Evolutionary conservation across 148 eudicot genomes (phyloP).

Genomic region (Chenopodium quinoa): DNA sequence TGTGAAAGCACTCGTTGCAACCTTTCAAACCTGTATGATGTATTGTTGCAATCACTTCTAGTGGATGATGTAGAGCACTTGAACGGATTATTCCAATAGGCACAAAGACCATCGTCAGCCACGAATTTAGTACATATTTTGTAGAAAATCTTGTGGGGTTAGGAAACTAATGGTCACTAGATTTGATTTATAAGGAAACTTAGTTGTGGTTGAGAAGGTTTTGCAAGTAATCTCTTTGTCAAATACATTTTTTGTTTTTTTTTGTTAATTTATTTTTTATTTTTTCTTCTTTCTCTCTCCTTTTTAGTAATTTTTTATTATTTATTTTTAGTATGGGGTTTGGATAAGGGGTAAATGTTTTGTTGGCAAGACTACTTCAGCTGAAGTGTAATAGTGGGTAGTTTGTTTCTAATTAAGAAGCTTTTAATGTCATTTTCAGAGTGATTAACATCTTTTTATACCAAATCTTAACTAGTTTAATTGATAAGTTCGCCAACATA

Average conservation of each 20-base stretch:
- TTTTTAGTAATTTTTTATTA: not conserved
- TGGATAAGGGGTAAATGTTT: not conserved
- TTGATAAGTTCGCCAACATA: slow-evolving; percentile 7
- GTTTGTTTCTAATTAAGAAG: not conserved
- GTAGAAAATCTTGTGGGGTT: slow-evolving; percentile 4
- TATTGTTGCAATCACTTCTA: not conserved
- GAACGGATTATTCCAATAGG: not conserved
- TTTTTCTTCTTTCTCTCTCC: not conserved
- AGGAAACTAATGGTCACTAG: not conserved
- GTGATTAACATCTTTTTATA: not conserved
- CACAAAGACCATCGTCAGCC: not conserved
- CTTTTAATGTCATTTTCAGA: slow-evolving; percentile 7
- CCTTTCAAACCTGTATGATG: not conserved
- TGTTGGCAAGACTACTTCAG: not conserved
- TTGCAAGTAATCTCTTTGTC: not conserved
- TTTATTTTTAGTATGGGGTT: not conserved
- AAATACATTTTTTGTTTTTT: not conserved
- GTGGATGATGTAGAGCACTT: not conserved
- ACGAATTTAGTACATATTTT: not conserved
- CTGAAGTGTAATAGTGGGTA: not conserved
- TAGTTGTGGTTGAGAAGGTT: slow-evolving; percentile 8
- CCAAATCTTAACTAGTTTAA: not conserved
- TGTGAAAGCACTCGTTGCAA: not conserved
- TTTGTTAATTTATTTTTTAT: too few species aligned
- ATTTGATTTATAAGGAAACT: not conserved